Percentiles rank a stretch among this genome's conserved stretches.
These are phyloP conservation scores for Penicillium herquei DNA, from an alignment of 495 filamentous ascomycete genomes.

Conservation along the genomic window DNA sequence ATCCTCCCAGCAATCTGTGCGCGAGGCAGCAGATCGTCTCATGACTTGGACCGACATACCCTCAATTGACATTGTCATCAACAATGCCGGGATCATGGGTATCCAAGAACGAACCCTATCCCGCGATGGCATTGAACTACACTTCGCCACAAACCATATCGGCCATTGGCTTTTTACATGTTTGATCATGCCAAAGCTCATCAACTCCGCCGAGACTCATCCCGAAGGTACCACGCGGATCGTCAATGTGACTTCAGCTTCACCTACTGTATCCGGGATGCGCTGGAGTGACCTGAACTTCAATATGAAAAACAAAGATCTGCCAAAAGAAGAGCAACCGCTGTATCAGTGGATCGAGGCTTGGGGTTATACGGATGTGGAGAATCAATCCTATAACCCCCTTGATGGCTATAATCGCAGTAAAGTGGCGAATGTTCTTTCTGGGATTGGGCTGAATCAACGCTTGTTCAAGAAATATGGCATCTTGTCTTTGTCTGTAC, in stretches of 20 bases:
- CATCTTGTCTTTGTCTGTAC: conserved; percentile 28
- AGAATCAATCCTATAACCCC: conserved; percentile 22
- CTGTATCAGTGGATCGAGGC: conserved; percentile 18
- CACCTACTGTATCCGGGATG: conserved; percentile 24
- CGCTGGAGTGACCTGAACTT: conserved; percentile 47
- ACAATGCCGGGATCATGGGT: conserved; percentile 36
- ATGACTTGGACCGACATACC: conserved; percentile 40
- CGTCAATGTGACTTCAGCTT: conserved; percentile 42
- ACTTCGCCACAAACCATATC: conserved; percentile 30
- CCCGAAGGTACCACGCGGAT: conserved; percentile 38
- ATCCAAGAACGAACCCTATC: conserved; percentile 20
- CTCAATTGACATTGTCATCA: conserved; percentile 15
- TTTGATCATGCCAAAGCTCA: conserved; percentile 41
- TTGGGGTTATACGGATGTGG: conserved; percentile 26
- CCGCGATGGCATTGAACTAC: conserved; percentile 23
- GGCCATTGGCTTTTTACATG: conserved; percentile 31
- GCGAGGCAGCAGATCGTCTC: conserved; percentile 37
- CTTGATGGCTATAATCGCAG: conserved; percentile 29
- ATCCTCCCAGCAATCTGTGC: conserved; percentile 40
- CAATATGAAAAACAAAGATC: conserved; percentile 36
- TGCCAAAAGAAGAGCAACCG: conserved; percentile 38
- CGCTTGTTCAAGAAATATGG: conserved; percentile 26
- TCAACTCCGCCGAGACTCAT: conserved; percentile 32
- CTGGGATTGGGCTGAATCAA: conserved; percentile 20
- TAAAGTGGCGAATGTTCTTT: conserved; percentile 34